Conservation (phyloP, 2,329 filamentous ascomycete genomes). For the Clarireedia monteithiana region DNA sequence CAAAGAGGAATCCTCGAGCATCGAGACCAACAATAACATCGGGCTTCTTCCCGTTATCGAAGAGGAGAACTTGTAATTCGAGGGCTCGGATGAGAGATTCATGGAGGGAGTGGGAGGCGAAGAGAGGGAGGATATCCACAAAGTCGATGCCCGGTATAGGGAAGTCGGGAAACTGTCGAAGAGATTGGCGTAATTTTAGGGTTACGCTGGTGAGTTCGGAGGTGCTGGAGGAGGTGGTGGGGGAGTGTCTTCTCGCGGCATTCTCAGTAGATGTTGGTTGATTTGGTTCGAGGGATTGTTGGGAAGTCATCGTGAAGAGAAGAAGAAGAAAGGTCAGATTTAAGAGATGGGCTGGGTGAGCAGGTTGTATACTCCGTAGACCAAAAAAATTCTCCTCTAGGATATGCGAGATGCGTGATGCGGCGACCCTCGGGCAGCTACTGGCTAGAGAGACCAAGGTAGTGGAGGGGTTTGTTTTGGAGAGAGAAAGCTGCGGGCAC, state of each 20-base stretch:
- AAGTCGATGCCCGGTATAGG: conserved; percentile 89
- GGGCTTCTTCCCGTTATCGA: conserved; percentile 54
- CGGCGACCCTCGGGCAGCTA: conserved; percentile 6
- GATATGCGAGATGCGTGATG: conserved; percentile 6
- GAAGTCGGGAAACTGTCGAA: conserved; percentile 88
- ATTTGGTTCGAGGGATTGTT: conserved; percentile 14
- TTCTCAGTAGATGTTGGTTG: conserved; percentile 15
- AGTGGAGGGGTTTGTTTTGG: neutral
- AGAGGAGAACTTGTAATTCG: conserved; percentile 68
- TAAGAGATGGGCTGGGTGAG: neutral
- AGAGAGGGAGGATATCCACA: conserved; percentile 96
- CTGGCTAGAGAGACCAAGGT: neutral
- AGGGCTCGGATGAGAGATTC: conserved; percentile 73
- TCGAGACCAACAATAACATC: conserved; percentile 93
- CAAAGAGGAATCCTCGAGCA: conserved; percentile 91
- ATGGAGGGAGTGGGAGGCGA: conserved; percentile 70
- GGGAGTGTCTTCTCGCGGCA: conserved; percentile 28
- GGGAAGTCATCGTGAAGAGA: conserved; percentile 27
- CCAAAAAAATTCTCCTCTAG: conserved; percentile 3
- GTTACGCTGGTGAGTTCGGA: conserved; percentile 40
- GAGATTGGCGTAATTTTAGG: conserved; percentile 61
- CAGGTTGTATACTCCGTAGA: neutral
- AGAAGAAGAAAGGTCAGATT: conserved; percentile 18
- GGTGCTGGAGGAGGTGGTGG: conserved; percentile 28
- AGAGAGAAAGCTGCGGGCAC: neutral